phyloP scores from a whole-genome alignment of 2,329 filamentous ascomycete species.

The Purpureocillium takamizusanense region DNA sequence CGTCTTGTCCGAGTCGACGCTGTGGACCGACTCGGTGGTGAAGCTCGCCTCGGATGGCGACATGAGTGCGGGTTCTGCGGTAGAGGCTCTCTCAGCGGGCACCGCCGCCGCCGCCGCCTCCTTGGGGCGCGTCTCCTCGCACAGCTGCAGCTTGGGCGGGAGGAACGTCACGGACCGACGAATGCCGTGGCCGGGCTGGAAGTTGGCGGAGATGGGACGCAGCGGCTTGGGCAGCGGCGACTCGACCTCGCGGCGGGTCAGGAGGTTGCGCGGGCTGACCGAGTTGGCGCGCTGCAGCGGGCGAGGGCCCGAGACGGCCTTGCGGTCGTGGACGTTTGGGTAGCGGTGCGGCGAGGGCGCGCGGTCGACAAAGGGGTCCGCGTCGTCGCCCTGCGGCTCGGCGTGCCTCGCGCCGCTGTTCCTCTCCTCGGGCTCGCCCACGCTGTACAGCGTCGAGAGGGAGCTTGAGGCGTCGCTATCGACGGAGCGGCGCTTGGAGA shows the following conservation, averaged over 20 bases:
- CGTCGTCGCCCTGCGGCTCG: neutral
- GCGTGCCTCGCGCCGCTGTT: slow-evolving; percentile 2
- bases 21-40: slow-evolving; percentile 15
- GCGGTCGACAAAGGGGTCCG: slow-evolving; percentile 23
- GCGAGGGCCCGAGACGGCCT: slow-evolving; percentile 6
- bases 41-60: slow-evolving; percentile 14
- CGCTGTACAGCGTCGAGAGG: slow-evolving; percentile 48
- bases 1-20: slow-evolving; percentile 10
- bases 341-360: neutral
- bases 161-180: slow-evolving; percentile 1
- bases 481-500: slow-evolving; percentile 18
- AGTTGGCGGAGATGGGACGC: slow-evolving; percentile 13
- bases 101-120: too few relatives aligned
- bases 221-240: slow-evolving; percentile 5
- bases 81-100: neutral
- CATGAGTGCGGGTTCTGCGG: neutral
- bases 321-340: slow-evolving; percentile 1
- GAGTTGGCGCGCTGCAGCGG: slow-evolving; percentile 11
- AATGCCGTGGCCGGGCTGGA: slow-evolving; percentile 5
- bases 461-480: slow-evolving; percentile 41
- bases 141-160: slow-evolving; percentile 5
- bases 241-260: neutral
- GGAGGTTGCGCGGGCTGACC: slow-evolving; percentile 10
- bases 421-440: slow-evolving; percentile 36
- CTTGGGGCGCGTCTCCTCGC: slow-evolving; percentile 10